Evolutionary conservation across 2,329 filamentous ascomycete species (phyloP).

Genomic region (Pseudocercospora eumusae): DNA sequence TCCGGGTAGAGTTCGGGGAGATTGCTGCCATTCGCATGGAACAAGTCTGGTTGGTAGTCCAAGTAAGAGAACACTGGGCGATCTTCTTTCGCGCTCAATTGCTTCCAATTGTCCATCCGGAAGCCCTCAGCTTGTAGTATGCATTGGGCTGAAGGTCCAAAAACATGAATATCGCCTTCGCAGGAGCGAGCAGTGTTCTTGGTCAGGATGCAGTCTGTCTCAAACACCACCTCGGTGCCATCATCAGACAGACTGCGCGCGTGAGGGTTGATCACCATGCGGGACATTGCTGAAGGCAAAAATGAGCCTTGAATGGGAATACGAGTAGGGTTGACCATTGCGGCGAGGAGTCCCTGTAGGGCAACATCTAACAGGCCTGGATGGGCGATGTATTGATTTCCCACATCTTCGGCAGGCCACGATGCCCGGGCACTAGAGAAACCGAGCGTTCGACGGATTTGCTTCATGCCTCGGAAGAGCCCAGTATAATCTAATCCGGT

Average conservation of each 20-base stretch:
- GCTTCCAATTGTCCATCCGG: conserved; percentile 25
- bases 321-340: conserved; percentile 34
- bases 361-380: conserved; percentile 39
- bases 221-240: conserved; percentile 23
- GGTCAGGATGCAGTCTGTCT: conserved; percentile 26
- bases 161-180: conserved; percentile 29
- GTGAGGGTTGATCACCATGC: conserved; percentile 24
- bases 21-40: conserved; percentile 20
- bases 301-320: conserved; percentile 26
- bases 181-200: conserved; percentile 24
- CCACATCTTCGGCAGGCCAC: conserved; percentile 25
- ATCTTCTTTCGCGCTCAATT: conserved; percentile 21
- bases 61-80: conserved; percentile 23
- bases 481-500: conserved; percentile 26
- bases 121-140: conserved; percentile 26
- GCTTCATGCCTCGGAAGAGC: conserved; percentile 26
- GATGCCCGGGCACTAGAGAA: conserved; percentile 23
- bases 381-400: conserved; percentile 31
- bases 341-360: conserved; percentile 38
- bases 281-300: conserved; percentile 23
- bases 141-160: conserved; percentile 23
- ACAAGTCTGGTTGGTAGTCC: conserved; percentile 23
- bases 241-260: conserved; percentile 29
- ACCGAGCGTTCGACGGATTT: conserved; percentile 21
- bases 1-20: conserved; percentile 20